Evolutionary conservation across 2,329 filamentous ascomycete species (phyloP), one percentile per base, ranked within the genome.

Genomic region (Cordyceps fumosorosea): DNA sequence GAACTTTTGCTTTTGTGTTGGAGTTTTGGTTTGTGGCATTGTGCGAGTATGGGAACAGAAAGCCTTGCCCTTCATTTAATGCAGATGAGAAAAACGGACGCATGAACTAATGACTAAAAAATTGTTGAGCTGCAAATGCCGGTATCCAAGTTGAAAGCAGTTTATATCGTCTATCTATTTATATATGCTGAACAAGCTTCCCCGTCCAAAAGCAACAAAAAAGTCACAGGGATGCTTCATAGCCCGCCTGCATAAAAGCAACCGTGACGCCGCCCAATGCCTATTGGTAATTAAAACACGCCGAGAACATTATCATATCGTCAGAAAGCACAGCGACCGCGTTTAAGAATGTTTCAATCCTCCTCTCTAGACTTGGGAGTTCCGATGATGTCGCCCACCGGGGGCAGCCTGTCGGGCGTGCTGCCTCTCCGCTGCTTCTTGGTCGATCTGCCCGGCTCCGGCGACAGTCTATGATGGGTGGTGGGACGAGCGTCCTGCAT

Each of bases 211-310:
- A 10, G 3, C 11, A 26, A 29, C 5, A 44, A 6, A 24, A 47
- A 22, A 40, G 20, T n/a, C 56, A 14, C 20, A 45, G 24, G 26
- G 53, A 56, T 24, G n/a, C 7, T 24, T 26, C 45, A 11, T 37
- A 22, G 29, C 42, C 16, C 5, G 55, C 26, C 22, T 14, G 12
- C n/a, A 26, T n/a, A 26, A 37, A 50, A 26, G 34, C n/a, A 58
- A 58, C 32, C 56, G 11, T 26, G 32, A 58, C 56, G 56, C 56
- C 56, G 10, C 45, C 56, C 56, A 50, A 58, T 58, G 56, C 56
- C 34, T 11, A 3, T 6, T 29, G 3, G 11, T 48, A 59, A 52
- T n/a, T 16, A 14, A 59, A 59, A 59, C 11, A 16, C 11, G 16
- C 10, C 14, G 42, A 7, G 16, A 37, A 29, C 8, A 11, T 22